Percentiles rank a stretch among this genome's conserved stretches.
These are phyloP conservation scores for Inonotus hispidus DNA, from an alignment of 1,284 basidiomycete genomes.

Conservation along the genomic window DNA sequence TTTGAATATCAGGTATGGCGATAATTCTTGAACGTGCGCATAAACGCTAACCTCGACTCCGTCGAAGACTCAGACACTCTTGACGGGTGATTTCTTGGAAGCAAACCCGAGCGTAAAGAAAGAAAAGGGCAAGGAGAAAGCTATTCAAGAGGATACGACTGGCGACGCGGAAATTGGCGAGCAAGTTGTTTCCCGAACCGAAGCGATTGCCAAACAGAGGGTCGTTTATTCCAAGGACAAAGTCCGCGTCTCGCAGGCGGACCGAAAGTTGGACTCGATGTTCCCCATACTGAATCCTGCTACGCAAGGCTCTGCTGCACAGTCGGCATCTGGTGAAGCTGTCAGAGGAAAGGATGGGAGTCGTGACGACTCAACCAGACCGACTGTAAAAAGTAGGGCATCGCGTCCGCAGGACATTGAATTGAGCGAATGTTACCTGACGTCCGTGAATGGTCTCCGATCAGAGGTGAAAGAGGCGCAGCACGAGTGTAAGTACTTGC, in stretches of 20 bases:
- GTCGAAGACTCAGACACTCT: slow-evolving; percentile 44
- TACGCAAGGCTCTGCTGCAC: slow-evolving; percentile 29
- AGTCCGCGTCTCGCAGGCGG: slow-evolving; percentile 84
- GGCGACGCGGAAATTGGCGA: slow-evolving; percentile 28
- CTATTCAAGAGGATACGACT: slow-evolving; percentile 28
- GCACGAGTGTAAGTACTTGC: slow-evolving; percentile 57
- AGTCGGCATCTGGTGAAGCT: not conserved
- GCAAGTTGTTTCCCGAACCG: not conserved
- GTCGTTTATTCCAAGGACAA: slow-evolving; percentile 79
- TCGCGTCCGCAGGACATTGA: slow-evolving; percentile 51
- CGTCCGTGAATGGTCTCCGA: slow-evolving; percentile 73
- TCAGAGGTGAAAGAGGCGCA: slow-evolving; percentile 51
- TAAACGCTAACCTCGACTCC: not conserved
- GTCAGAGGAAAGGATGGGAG: not conserved
- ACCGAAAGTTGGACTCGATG: slow-evolving; percentile 93
- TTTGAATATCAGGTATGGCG: slow-evolving; percentile 76
- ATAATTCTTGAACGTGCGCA: not conserved
- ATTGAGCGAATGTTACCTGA: slow-evolving; percentile 76
- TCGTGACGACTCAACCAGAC: not conserved
- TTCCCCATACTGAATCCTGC: slow-evolving; percentile 56
- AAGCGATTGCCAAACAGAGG: slow-evolving; percentile 27
- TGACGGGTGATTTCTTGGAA: slow-evolving; percentile 47
- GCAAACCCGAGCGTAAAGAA: slow-evolving; percentile 29
- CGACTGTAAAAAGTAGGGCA: not conserved
- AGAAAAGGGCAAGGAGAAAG: slow-evolving; percentile 42